These are phyloP conservation scores for Calonectria naviculata DNA, from an alignment of 2,329 filamentous ascomycete genomes.

Conservation along the genomic window DNA sequence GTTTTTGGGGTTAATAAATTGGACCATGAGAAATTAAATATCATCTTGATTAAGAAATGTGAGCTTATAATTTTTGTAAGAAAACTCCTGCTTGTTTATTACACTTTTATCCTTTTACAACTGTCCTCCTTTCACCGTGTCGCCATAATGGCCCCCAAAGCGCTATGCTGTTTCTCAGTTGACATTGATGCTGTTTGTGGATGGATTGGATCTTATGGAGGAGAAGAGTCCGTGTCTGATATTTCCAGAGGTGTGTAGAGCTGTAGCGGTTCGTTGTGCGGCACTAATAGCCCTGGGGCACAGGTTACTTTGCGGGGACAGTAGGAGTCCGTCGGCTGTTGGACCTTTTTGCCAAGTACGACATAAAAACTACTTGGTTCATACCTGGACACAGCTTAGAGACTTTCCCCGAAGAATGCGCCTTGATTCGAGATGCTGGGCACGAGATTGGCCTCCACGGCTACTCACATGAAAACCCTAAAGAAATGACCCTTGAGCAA, in stretches of 20 bases:
- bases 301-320: not conserved
- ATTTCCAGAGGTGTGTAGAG: not conserved
- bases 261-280: no score
- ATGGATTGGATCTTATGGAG: not conserved
- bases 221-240: not conserved
- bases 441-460: slow-evolving; percentile 70
- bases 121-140: no score
- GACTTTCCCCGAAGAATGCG: slow-evolving; percentile 59
- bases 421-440: slow-evolving; percentile 57
- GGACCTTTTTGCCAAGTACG: slow-evolving; percentile 76
- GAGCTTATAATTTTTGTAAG: no score
- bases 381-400: slow-evolving; percentile 62
- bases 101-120: not conserved
- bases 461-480: slow-evolving; percentile 80
- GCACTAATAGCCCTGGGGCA: not conserved
- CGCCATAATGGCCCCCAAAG: not conserved
- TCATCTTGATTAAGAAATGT: no score
- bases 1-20: no score
- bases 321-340: not conserved
- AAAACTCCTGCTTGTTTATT: no score
- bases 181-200: not conserved
- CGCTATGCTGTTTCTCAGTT: not conserved
- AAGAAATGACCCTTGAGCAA: slow-evolving; percentile 77
- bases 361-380: slow-evolving; percentile 73
- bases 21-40: no score